Percentiles rank a stretch among this genome's conserved stretches.
Conservation (phyloP, 164 flowering plant genomes). For the Piper longum region DNA sequence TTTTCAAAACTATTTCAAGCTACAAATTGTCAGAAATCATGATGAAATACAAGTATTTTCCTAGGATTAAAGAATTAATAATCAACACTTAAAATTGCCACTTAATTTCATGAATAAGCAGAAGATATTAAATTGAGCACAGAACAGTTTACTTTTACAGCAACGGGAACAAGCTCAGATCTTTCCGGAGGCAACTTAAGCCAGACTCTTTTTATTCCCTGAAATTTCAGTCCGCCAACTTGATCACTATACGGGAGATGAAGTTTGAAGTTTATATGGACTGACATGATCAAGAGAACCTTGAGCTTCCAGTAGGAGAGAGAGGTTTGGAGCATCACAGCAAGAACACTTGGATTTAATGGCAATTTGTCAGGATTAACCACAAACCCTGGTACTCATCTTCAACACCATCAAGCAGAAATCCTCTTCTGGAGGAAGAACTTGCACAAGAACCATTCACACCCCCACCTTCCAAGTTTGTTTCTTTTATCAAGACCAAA, state of each 20-base stretch:
- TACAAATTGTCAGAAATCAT: not conserved
- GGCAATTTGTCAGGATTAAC: slow-evolving; percentile 39
- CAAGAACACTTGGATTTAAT: slow-evolving; percentile 31
- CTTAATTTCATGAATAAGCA: not conserved
- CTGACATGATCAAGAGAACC: slow-evolving; percentile 11
- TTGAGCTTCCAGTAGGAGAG: slow-evolving; percentile 36
- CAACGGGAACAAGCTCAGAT: slow-evolving; percentile 55
- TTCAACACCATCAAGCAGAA: slow-evolving; percentile 31
- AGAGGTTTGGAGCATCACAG: slow-evolving; percentile 29
- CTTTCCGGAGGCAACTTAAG: slow-evolving; percentile 33
- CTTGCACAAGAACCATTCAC: not conserved
- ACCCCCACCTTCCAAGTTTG: not conserved
- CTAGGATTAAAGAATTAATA: not conserved
- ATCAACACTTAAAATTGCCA: not conserved
- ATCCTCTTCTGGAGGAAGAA: not conserved
- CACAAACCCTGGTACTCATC: slow-evolving; percentile 42
- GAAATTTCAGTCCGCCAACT: slow-evolving; percentile 7
- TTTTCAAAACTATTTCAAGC: not conserved
- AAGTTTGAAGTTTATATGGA: not conserved
- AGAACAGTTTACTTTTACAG: slow-evolving; percentile 27
- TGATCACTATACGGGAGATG: not conserved
- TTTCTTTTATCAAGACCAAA: not conserved
- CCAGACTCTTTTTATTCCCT: slow-evolving; percentile 56
- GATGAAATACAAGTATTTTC: not conserved
- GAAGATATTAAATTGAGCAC: not conserved